Evolutionary conservation across 805 yeast genomes (phyloP).

Genomic region (Yarrowia divulgata): DNA sequence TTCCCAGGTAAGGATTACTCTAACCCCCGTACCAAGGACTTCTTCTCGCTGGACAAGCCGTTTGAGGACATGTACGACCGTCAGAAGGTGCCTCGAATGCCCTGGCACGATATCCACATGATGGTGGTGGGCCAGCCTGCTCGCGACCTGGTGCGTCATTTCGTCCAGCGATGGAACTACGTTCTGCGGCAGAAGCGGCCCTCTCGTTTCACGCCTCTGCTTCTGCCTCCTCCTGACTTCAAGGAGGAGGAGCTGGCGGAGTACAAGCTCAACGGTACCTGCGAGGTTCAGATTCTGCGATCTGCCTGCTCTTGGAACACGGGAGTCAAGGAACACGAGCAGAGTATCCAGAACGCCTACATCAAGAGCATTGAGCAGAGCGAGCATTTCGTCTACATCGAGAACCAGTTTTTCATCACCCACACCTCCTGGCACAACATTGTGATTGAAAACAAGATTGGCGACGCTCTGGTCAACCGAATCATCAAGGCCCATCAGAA

Average conservation of each 20-base stretch:
- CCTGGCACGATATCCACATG: slow-evolving; percentile 99
- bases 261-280: slow-evolving; percentile 73
- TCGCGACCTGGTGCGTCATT: slow-evolving; percentile 89
- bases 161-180: slow-evolving; percentile 97
- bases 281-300: slow-evolving; percentile 88
- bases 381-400: slow-evolving; percentile 91
- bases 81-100: slow-evolving; percentile 85
- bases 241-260: slow-evolving; percentile 71
- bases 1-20: slow-evolving; percentile 99
- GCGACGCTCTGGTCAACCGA: slow-evolving; percentile 97
- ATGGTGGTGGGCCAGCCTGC: slow-evolving; percentile 93
- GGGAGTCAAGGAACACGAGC: slow-evolving; percentile 84
- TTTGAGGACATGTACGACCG: slow-evolving; percentile 93
- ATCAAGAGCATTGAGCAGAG: slow-evolving; percentile 88
- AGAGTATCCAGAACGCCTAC: slow-evolving; percentile 92
- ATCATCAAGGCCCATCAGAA: slow-evolving; percentile 86
- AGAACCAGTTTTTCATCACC: slow-evolving; percentile 93
- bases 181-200: slow-evolving; percentile 92
- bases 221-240: slow-evolving; percentile 91
- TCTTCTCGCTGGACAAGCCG: slow-evolving; percentile 79
- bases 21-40: slow-evolving; percentile 92
- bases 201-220: slow-evolving; percentile 87
- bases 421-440: slow-evolving; percentile 80
- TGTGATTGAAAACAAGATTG: slow-evolving; percentile 84
- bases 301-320: slow-evolving; percentile 94